phyloP scores from a whole-genome alignment of 2,329 filamentous ascomycete species.

The Cladosporium sp. region DNA sequence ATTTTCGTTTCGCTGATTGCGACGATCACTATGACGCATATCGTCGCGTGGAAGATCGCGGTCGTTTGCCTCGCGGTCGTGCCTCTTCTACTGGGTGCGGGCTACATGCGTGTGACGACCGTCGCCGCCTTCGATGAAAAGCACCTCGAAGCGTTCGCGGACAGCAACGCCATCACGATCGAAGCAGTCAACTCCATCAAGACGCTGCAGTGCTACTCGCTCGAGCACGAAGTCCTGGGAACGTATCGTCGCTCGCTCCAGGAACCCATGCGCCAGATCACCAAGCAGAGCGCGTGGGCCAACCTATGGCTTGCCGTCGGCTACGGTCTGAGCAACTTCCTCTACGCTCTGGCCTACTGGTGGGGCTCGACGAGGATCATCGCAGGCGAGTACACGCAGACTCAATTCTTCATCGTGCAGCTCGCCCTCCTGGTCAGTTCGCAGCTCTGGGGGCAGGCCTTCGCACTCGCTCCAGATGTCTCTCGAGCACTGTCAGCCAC shows the following conservation, averaged over 20 bases:
- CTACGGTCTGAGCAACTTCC: slow-evolving; percentile 64
- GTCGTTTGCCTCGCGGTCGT: slow-evolving; percentile 70
- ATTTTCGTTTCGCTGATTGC: slow-evolving; percentile 68
- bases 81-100: slow-evolving; percentile 68
- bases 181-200: slow-evolving; percentile 57
- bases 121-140: slow-evolving; percentile 61
- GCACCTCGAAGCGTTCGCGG: slow-evolving; percentile 54
- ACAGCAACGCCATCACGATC: slow-evolving; percentile 54
- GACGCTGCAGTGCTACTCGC: slow-evolving; percentile 54
- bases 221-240: slow-evolving; percentile 52
- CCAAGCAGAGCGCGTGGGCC: slow-evolving; percentile 40
- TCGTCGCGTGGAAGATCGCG: slow-evolving; percentile 75
- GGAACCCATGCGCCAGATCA: slow-evolving; percentile 16
- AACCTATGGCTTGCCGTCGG: slow-evolving; percentile 64
- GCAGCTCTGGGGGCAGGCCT: slow-evolving; percentile 73
- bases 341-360: slow-evolving; percentile 78
- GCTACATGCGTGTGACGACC: slow-evolving; percentile 67
- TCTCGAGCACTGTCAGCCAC: slow-evolving; percentile 65
- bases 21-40: slow-evolving; percentile 68
- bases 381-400: slow-evolving; percentile 64
- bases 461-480: slow-evolving; percentile 74
- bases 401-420: slow-evolving; percentile 74
- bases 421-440: slow-evolving; percentile 72
- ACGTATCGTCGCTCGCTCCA: slow-evolving; percentile 49
- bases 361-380: slow-evolving; percentile 72